Evolutionary conservation across 208 protist species (phyloP).

Genomic region (Leishmania arabica): DNA sequence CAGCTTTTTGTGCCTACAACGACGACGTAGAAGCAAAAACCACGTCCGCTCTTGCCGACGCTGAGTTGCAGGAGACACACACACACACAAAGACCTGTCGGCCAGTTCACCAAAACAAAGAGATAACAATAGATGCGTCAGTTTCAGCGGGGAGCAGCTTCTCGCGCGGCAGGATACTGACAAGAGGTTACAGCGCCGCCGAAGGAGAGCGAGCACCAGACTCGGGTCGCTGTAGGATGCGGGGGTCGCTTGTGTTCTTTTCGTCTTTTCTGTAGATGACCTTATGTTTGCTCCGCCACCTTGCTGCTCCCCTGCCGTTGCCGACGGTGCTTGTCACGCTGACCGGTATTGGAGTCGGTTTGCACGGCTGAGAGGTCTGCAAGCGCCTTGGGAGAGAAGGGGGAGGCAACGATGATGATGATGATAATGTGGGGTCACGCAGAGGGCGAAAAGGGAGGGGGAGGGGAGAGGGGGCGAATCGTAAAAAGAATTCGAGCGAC

Average conservation of each 20-base stretch:
- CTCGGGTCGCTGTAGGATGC: not conserved
- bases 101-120: not conserved
- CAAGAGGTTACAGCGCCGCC: not conserved
- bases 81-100: not conserved
- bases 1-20: not conserved
- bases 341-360: not conserved
- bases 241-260: not conserved
- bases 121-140: not conserved
- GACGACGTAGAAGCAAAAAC: not conserved
- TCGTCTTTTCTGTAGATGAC: not conserved
- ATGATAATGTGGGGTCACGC: not conserved
- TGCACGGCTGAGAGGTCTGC: not conserved
- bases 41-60: not conserved
- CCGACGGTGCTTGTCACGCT: not conserved
- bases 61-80: not conserved
- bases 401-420: not conserved
- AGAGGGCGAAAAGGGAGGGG: not conserved
- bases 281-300: not conserved
- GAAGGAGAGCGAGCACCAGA: not conserved
- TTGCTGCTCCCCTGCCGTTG: not conserved
- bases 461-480: not conserved
- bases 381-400: not conserved
- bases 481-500: not conserved
- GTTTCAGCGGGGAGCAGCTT: not conserved
- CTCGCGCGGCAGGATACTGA: not conserved